Percentiles rank a stretch among this genome's conserved stretches.
phyloP scores from a whole-genome alignment of 768 basidiomycete species.

The Melanogaster broomeanus region DNA sequence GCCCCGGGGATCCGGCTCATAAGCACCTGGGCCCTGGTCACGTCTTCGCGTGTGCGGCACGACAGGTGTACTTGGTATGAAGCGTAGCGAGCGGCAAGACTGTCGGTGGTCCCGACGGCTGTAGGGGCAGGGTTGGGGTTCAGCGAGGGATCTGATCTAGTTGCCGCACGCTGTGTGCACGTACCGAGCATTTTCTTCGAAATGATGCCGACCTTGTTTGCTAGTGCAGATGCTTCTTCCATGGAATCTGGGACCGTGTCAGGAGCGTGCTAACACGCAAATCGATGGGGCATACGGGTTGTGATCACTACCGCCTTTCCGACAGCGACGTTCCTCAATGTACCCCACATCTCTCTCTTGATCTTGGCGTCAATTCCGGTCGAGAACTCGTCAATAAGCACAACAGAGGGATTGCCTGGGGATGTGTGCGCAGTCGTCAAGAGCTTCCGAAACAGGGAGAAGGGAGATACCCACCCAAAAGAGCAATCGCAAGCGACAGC shows the following conservation, averaged over 20 bases:
- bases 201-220: conserved; percentile 75
- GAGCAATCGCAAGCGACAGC: conserved; percentile 70
- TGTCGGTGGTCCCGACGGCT: conserved; percentile 70
- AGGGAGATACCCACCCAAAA: conserved; percentile 50
- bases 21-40: conserved; percentile 53
- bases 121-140: not conserved
- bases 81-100: conserved; percentile 65
- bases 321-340: conserved; percentile 59
- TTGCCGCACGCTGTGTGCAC: conserved; percentile 8
- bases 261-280: not conserved
- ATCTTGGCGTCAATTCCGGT: conserved; percentile 83
- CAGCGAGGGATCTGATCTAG: not conserved
- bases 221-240: conserved; percentile 82
- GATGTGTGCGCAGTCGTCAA: not conserved
- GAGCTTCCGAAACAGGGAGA: not conserved
- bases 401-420: conserved; percentile 70
- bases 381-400: conserved; percentile 83
- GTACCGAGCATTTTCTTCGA: conserved; percentile 69
- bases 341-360: conserved; percentile 84
- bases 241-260: conserved; percentile 59
- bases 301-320: conserved; percentile 76
- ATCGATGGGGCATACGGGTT: conserved; percentile 49
- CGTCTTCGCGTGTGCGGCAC: conserved; percentile 63
- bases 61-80: conserved; percentile 79
- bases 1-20: conserved; percentile 66